Conservation (phyloP, 2,329 filamentous ascomycete species). For the Aspergillus unguis region DNA sequence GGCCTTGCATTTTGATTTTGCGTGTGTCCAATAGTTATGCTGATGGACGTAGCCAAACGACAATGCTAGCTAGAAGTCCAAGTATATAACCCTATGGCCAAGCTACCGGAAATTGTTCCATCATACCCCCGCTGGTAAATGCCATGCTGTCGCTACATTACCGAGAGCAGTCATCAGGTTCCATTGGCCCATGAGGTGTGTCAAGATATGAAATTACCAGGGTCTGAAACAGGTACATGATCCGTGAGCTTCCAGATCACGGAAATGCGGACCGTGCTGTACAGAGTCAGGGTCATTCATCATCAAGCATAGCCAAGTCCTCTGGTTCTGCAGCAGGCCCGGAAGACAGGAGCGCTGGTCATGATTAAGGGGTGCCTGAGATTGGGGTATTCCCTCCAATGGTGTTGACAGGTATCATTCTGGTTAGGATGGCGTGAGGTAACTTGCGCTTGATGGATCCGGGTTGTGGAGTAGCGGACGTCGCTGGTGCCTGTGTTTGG, state of each 20-base stretch:
- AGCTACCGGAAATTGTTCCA: neutral
- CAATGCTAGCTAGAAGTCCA: neutral
- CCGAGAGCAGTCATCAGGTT: no score
- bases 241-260: neutral
- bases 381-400: neutral
- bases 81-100: neutral
- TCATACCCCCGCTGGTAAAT: neutral
- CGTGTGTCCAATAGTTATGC: neutral
- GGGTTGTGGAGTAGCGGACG: no score
- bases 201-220: neutral
- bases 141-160: no score
- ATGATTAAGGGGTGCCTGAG: neutral
- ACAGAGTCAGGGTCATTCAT: neutral
- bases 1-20: constrained; percentile 13
- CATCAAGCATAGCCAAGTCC: no score
- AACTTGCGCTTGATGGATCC: no score
- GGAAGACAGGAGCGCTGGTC: no score
- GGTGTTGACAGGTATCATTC: neutral
- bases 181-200: neutral
- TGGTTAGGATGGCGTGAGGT: no score
- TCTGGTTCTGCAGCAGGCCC: no score
- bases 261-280: neutral
- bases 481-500: neutral
- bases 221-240: neutral
- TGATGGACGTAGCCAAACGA: neutral